Conservation (phyloP, 2,329 filamentous ascomycete species). For the Paecilomyces variotii region DNA sequence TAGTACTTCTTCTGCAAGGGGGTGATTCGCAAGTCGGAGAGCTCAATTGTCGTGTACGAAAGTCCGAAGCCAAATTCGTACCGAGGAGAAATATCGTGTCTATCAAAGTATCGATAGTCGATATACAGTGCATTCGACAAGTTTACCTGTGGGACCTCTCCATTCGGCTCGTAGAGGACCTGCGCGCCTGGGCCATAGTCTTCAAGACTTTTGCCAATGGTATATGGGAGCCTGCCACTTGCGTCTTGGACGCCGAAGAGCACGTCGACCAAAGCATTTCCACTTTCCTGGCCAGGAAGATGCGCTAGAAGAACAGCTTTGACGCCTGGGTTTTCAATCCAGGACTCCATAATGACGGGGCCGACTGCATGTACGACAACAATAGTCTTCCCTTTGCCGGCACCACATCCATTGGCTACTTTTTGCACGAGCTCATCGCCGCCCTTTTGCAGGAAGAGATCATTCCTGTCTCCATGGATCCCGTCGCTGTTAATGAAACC, state of each 20-base stretch:
- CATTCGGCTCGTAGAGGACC: conserved; percentile 62
- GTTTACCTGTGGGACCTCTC: conserved; percentile 67
- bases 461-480: conserved; percentile 71
- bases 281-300: conserved; percentile 78
- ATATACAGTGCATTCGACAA: conserved; percentile 78
- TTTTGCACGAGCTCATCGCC: conserved; percentile 68
- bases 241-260: conserved; percentile 71
- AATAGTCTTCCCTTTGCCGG: conserved; percentile 58
- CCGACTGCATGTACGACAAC: conserved; percentile 84
- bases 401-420: conserved; percentile 60
- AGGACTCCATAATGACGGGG: conserved; percentile 69
- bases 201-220: conserved; percentile 63
- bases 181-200: conserved; percentile 70
- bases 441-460: conserved; percentile 64
- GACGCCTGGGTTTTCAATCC: conserved; percentile 68
- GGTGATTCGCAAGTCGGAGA: conserved; percentile 47
- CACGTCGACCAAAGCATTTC: conserved; percentile 70
- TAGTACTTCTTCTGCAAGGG: conserved; percentile 42
- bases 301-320: conserved; percentile 78
- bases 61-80: conserved; percentile 85
- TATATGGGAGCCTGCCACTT: conserved; percentile 80
- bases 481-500: conserved; percentile 57
- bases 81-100: conserved; percentile 61
- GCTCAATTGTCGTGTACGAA: conserved; percentile 67
- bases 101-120: conserved; percentile 87